Evolutionary conservation across 305 asterid genomes (phyloP), one percentile per base, ranked within the genome.

Genomic region (Plantago rigida): DNA sequence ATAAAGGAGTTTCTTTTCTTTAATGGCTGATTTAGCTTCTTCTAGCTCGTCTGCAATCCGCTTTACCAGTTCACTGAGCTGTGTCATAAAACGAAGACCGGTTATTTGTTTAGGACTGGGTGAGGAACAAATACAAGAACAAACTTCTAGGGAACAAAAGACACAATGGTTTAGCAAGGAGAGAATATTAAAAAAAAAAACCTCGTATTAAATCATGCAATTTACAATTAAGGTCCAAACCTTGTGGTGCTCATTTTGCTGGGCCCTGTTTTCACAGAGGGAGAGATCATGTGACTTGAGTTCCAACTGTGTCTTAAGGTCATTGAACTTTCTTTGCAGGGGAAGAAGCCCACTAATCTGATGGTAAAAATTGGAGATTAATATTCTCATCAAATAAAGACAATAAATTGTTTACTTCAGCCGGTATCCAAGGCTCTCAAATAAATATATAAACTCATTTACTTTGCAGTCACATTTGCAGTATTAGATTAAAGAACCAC

Each of bases 191-290:
- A 22, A 50, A 13, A 8, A 67, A 22, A 22, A 22, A 22, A 22
- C 0, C 17, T 14, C 62, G 28, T 45, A 44, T 22, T 22, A 22
- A 22, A 22, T 1, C 26, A 22, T 22, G 26, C 26, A 22, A 2
- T 22, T 22, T 22, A 22, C 26, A 22, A 22, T 22, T 22, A 22
- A 22, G 59, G 67, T 24, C 39, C 76, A 71, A 9, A 92, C 99
- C 99, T 92, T 89, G 73, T 92, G 96, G 77, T 92, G 95, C 82
- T 88, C 99, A 68, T 85, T 86, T 69, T 92, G 96, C 80, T 83
- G 85, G n/a, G 94, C 95, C 80, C 96, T 81, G 75, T 71, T 81
- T 80, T 88, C 93, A 48, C 77, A 60, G 71, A 92, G 84, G 26
- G 90, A 80, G 65, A 92, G 95, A 69, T 92, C 99, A 73, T 84